These are phyloP conservation scores for Gaeumannomyces sp. DNA, from an alignment of 2,329 filamentous ascomycete genomes.

Conservation along the genomic window DNA sequence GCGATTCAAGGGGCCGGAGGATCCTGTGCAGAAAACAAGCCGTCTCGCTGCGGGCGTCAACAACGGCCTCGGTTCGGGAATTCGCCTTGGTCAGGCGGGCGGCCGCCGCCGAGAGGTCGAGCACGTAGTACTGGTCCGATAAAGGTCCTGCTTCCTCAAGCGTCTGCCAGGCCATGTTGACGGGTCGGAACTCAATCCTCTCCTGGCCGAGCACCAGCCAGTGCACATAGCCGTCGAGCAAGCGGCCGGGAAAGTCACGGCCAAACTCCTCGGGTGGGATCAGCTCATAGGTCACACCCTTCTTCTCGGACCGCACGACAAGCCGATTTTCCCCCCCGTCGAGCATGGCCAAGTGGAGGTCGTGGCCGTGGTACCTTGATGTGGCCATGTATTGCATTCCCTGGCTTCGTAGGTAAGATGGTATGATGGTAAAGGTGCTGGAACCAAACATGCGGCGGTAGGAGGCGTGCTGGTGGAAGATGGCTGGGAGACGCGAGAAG, in stretches of 20 bases:
- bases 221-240: slow-evolving; percentile 23
- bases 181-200: not conserved
- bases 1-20: not conserved
- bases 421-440: no score
- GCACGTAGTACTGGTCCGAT: no score
- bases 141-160: no score
- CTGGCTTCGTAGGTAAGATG: no score
- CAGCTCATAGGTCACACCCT: slow-evolving; percentile 20
- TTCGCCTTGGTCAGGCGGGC: not conserved
- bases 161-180: not conserved
- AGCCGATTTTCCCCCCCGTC: no score
- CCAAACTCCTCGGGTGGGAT: slow-evolving; percentile 28
- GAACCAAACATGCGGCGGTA: no score
- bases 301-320: no score
- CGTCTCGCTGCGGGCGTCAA: not conserved
- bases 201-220: slow-evolving; percentile 20
- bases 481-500: no score
- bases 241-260: slow-evolving; percentile 24
- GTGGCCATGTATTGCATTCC: no score
- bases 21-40: not conserved
- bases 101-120: not conserved
- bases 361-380: no score
- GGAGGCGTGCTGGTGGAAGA: no score
- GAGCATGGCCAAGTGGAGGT: no score
- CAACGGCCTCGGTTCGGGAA: not conserved